A percentile compares a stretch with the other conserved stretches of the same genome.
Conservation (phyloP, 257 asterid species). For the Euphrasia confusa region DNA sequence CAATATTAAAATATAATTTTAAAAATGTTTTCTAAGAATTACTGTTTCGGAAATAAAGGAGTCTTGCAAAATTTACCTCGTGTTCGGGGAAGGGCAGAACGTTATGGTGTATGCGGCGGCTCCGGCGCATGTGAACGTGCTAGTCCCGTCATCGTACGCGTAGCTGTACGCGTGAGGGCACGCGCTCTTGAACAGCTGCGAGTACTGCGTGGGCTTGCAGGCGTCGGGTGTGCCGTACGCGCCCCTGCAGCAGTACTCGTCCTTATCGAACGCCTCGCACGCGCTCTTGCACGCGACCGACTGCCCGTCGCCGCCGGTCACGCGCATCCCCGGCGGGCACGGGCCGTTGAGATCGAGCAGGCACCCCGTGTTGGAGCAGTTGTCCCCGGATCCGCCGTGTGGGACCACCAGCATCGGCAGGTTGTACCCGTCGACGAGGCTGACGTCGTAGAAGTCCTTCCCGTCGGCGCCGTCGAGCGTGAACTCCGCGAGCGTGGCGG, state of each 20-base stretch:
- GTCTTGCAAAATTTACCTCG: neutral
- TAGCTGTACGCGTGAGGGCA: slow-evolving; percentile 82
- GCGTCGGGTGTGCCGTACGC: slow-evolving; percentile 48
- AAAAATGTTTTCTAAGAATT: neutral
- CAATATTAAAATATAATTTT: neutral
- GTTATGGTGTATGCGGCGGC: slow-evolving; percentile 58
- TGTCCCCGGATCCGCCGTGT: slow-evolving; percentile 46
- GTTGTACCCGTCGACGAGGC: slow-evolving; percentile 80
- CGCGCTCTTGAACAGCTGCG: slow-evolving; percentile 52
- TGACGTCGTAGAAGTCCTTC: slow-evolving; percentile 69
- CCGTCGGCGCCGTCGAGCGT: slow-evolving; percentile 67
- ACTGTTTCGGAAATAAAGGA: neutral
- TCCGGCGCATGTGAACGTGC: slow-evolving; percentile 63
- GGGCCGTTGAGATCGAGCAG: slow-evolving; percentile 48
- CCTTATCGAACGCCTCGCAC: slow-evolving; percentile 57
- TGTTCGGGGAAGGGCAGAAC: slow-evolving; percentile 46
- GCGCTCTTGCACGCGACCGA: slow-evolving; percentile 74
- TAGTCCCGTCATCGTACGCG: slow-evolving; percentile 68
- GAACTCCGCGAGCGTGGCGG: slow-evolving; percentile 73
- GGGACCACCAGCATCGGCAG: slow-evolving; percentile 68
- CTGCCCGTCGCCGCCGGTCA: slow-evolving; percentile 22
- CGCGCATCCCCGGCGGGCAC: slow-evolving; percentile 58
- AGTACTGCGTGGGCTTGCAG: slow-evolving; percentile 56
- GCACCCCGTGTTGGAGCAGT: slow-evolving; percentile 64
- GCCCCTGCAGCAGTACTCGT: slow-evolving; percentile 61